A percentile compares a stretch with the other conserved stretches of the same genome.
Conservation (phyloP, 2,329 filamentous ascomycete species). For the Pseudogymnoascus destructans region DNA sequence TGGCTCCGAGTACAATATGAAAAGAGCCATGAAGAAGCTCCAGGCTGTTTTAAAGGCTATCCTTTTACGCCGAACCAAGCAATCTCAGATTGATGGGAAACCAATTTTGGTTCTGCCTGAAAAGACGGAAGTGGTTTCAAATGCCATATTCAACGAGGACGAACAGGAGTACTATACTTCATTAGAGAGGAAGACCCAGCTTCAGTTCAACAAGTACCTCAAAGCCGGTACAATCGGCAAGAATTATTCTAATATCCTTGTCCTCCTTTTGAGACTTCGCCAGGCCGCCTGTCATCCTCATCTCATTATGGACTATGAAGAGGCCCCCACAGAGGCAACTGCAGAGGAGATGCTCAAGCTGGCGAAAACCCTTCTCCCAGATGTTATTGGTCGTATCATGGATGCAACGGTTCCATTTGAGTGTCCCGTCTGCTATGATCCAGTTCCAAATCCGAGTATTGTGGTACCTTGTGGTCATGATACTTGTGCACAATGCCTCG, state of each 20-base stretch:
- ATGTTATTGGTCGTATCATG: conserved; percentile 55
- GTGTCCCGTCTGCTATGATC: conserved; percentile 75
- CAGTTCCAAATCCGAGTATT: conserved; percentile 58
- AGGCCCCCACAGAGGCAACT: conserved; percentile 15
- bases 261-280: conserved; percentile 65
- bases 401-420: conserved; percentile 39
- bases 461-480: conserved; percentile 76
- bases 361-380: conserved; percentile 43
- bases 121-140: conserved; percentile 46
- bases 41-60: conserved; percentile 67
- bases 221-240: conserved; percentile 52
- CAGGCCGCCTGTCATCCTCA: conserved; percentile 71
- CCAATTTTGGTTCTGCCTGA: conserved; percentile 58
- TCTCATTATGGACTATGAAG: conserved; percentile 52
- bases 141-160: conserved; percentile 54
- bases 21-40: conserved; percentile 52
- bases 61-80: conserved; percentile 72
- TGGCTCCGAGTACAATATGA: conserved; percentile 13
- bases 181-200: conserved; percentile 52
- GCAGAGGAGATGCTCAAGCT: conserved; percentile 38
- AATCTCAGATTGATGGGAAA: conserved; percentile 64
- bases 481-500: conserved; percentile 64
- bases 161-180: conserved; percentile 52
- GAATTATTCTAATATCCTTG: conserved; percentile 68
- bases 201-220: conserved; percentile 67